Evolutionary conservation across 192 early-diverging fungal species (phyloP).

Genomic region (Mortierella claussenii): DNA sequence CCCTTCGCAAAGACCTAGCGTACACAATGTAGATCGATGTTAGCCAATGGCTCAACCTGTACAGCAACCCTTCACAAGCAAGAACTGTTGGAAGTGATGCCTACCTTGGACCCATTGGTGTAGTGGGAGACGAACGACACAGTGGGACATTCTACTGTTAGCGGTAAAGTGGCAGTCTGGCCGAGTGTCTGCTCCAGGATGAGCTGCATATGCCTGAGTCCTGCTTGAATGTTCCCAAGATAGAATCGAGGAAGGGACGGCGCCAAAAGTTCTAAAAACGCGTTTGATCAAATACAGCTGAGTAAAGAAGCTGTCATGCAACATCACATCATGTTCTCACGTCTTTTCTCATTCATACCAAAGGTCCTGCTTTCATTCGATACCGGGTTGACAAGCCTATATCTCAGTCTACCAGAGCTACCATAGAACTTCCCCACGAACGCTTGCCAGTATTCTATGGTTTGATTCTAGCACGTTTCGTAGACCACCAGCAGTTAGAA

Average conservation of each 20-base stretch:
- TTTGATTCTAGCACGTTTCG: slow-evolving; percentile 10
- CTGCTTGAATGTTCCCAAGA: slow-evolving; percentile 20
- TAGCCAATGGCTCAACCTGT: too few species aligned
- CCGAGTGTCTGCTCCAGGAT: slow-evolving; percentile 8
- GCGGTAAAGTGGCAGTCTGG: neutral
- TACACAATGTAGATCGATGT: too few species aligned
- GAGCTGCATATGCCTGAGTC: slow-evolving; percentile 33
- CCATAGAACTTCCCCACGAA: slow-evolving; percentile 30
- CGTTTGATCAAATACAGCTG: too few species aligned
- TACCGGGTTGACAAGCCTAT: slow-evolving; percentile 14
- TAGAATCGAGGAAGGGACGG: slow-evolving; percentile 33
- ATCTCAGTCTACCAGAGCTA: slow-evolving; percentile 14
- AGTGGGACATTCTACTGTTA: slow-evolving; percentile 20
- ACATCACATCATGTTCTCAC: too few species aligned
- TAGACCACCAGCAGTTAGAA: too few species aligned
- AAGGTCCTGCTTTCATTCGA: slow-evolving; percentile 26
- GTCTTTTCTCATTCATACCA: slow-evolving; percentile 12
- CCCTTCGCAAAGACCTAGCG: slow-evolving; percentile 31
- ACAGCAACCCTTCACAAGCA: too few species aligned
- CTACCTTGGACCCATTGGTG: slow-evolving; percentile 33
- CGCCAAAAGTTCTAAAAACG: slow-evolving; percentile 25
- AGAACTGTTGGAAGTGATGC: too few species aligned
- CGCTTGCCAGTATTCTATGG: slow-evolving; percentile 26
- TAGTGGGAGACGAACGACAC: slow-evolving; percentile 29
- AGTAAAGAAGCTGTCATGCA: too few species aligned